phyloP scores from a whole-genome alignment of 2,329 filamentous ascomycete genomes.

The Trichoderma hamatum region DNA sequence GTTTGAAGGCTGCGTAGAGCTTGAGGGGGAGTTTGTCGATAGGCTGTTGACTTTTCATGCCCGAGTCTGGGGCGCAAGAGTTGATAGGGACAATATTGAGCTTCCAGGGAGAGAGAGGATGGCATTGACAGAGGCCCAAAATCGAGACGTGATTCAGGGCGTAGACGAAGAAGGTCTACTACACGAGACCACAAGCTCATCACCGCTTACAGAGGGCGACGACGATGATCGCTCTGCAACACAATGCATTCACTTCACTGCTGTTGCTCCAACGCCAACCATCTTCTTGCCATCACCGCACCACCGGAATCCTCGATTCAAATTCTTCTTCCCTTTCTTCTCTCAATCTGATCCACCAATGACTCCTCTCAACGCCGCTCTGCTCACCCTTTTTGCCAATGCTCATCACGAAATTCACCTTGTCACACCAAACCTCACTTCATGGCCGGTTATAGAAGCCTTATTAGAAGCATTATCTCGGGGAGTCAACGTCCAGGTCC shows the following conservation, averaged over 20 bases:
- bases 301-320: conserved; percentile 68
- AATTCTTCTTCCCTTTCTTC: conserved; percentile 60
- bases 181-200: conserved; percentile 24
- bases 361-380: conserved; percentile 69
- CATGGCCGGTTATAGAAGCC: conserved; percentile 62
- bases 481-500: conserved; percentile 68
- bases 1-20: conserved; percentile 76
- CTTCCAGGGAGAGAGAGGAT: not conserved
- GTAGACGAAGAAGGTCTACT: conserved; percentile 18
- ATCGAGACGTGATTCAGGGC: not conserved
- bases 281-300: conserved; percentile 76
- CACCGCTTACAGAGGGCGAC: conserved; percentile 27
- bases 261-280: conserved; percentile 48
- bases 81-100: conserved; percentile 11
- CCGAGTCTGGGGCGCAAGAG: conserved; percentile 62
- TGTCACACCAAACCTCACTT: conserved; percentile 79
- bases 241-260: conserved; percentile 36
- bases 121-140: not conserved
- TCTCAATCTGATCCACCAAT: conserved; percentile 53
- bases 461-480: conserved; percentile 63
- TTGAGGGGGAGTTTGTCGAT: conserved; percentile 63
- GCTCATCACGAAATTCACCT: conserved; percentile 66
- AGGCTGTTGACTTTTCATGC: conserved; percentile 69
- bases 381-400: conserved; percentile 62
- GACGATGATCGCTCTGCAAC: conserved; percentile 35